These are phyloP conservation scores for Trichoderma sp. DNA, from an alignment of 2,329 filamentous ascomycete species.

Conservation along the genomic window DNA sequence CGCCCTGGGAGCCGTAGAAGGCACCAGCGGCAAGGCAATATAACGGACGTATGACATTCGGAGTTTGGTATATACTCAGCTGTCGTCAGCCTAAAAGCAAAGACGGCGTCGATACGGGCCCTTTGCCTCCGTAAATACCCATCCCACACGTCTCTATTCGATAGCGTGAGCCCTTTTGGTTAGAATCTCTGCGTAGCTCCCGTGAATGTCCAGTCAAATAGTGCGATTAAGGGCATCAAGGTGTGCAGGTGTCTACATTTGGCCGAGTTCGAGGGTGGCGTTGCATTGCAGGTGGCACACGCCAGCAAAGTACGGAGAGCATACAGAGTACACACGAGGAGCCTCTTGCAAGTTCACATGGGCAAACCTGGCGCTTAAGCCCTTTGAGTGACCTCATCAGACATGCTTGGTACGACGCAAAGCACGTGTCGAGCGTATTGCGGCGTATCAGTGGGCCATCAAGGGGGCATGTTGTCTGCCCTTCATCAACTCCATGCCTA, in stretches of 20 bases:
- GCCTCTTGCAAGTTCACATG: background rate
- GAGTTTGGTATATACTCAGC: background rate
- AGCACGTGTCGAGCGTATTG: background rate
- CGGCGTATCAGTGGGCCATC: background rate
- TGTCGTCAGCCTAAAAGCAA: background rate
- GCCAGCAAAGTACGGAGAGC: background rate
- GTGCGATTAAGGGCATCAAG: background rate
- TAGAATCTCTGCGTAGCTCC: background rate
- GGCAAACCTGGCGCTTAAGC: background rate
- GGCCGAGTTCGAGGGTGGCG: background rate
- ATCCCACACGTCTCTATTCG: background rate
- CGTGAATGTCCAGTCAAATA: background rate
- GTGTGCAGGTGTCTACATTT: background rate
- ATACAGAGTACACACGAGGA: background rate
- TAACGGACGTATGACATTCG: too few relatives aligned
- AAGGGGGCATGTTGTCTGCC: background rate
- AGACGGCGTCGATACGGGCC: background rate
- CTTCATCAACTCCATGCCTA: background rate
- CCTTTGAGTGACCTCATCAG: background rate
- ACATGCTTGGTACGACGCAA: background rate
- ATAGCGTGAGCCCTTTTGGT: background rate
- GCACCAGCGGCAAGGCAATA: background rate
- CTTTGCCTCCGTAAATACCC: background rate
- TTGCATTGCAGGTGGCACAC: constrained; percentile 22
- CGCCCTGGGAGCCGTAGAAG: background rate